phyloP scores from a whole-genome alignment of 192 early-diverging fungal genomes.

The Phlyctochytrium planicorne region DNA sequence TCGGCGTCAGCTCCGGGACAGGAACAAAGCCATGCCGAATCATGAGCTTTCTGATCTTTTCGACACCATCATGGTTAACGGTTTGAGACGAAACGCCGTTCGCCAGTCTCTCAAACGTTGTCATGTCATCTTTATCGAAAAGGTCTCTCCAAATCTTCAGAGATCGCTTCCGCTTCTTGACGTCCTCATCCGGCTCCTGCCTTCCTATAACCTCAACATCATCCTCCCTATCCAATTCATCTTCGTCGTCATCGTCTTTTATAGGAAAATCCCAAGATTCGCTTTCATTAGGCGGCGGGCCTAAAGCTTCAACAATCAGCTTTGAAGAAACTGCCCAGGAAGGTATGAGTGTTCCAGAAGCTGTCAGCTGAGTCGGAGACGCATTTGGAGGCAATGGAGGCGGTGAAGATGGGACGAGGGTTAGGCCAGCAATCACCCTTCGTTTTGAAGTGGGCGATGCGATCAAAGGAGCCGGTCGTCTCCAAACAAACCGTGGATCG shows the following conservation, averaged over 20 bases:
- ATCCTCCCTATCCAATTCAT: too few species aligned
- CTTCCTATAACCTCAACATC: too few species aligned
- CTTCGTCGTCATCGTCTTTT: too few species aligned
- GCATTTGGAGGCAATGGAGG: neutral
- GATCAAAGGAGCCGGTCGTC: neutral
- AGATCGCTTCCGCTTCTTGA: neutral
- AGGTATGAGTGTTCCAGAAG: neutral
- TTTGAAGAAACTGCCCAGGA: neutral
- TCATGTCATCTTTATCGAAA: neutral
- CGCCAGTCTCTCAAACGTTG: neutral
- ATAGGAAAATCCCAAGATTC: too few species aligned
- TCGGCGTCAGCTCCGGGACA: slow-evolving; percentile 11
- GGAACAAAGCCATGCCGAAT: slow-evolving; percentile 15
- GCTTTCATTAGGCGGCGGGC: neutral
- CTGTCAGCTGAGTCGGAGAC: neutral
- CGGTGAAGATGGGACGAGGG: neutral
- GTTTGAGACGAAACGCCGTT: neutral
- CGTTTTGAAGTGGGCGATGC: neutral
- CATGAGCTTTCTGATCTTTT: slow-evolving; percentile 9
- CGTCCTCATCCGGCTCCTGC: too few species aligned
- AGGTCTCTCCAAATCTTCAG: neutral
- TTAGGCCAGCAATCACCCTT: neutral
- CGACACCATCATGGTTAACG: slow-evolving; percentile 2
- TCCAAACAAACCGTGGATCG: neutral
- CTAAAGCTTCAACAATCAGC: slow-evolving; percentile 2